phyloP scores from a whole-genome alignment of 1,139 yeast species.

The Taiozyma sp. region DNA sequence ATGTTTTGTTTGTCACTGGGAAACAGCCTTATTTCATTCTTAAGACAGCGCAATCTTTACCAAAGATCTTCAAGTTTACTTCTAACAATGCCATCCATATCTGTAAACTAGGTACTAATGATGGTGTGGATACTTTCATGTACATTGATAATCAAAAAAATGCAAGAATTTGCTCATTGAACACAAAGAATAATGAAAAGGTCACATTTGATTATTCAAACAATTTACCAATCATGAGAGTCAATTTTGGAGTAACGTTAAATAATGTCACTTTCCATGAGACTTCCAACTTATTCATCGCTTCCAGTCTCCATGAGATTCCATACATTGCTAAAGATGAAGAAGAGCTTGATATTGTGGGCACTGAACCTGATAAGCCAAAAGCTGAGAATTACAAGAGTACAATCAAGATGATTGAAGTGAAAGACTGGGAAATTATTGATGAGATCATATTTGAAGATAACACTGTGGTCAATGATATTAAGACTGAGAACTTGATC shows the following conservation, averaged over 20 bases:
- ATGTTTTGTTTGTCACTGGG: slow-evolving; percentile 72
- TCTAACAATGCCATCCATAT: slow-evolving; percentile 61
- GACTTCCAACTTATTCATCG: slow-evolving; percentile 55
- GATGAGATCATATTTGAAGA: slow-evolving; percentile 64
- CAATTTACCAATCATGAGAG: slow-evolving; percentile 54
- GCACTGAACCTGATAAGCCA: slow-evolving; percentile 45
- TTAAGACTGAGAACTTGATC: slow-evolving; percentile 30
- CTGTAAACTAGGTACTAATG: slow-evolving; percentile 31
- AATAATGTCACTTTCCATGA: slow-evolving; percentile 73
- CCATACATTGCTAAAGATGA: slow-evolving; percentile 72
- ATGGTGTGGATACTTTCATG: slow-evolving; percentile 47
- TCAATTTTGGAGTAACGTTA: slow-evolving; percentile 58
- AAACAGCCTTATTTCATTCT: slow-evolving; percentile 64
- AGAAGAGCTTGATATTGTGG: slow-evolving; percentile 63
- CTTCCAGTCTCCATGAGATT: slow-evolving; percentile 58
- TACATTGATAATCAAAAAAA: slow-evolving; percentile 68
- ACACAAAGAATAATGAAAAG: slow-evolving; percentile 22
- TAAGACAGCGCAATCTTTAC: slow-evolving; percentile 59
- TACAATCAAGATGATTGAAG: slow-evolving; percentile 61
- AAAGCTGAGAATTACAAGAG: slow-evolving; percentile 57
- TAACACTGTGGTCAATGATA: slow-evolving; percentile 52
- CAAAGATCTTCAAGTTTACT: slow-evolving; percentile 66
- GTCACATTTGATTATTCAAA: slow-evolving; percentile 50
- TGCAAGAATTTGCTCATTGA: slow-evolving; percentile 66
- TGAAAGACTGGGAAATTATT: slow-evolving; percentile 67